Percentiles rank a stretch among this genome's conserved stretches.
These are phyloP conservation scores for Cystobasidium slooffiae DNA, from an alignment of 1,284 basidiomycete genomes.

Conservation along the genomic window DNA sequence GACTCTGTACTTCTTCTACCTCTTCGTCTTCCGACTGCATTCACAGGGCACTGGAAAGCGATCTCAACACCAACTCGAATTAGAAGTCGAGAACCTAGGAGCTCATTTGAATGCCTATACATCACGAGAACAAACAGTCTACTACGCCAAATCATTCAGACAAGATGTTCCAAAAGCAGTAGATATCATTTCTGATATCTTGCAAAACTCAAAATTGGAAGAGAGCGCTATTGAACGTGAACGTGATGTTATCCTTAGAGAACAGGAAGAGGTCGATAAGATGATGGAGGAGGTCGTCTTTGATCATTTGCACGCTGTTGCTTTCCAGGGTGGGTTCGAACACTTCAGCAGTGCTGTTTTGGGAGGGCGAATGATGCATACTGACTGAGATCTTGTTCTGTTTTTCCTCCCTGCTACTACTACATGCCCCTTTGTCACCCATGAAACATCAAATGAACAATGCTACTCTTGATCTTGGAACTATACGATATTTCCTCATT, in stretches of 20 bases:
- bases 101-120: slow-evolving; percentile 99
- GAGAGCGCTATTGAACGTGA: slow-evolving; percentile 87
- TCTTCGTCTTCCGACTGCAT: background rate
- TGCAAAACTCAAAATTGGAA: slow-evolving; percentile 97
- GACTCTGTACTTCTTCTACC: background rate
- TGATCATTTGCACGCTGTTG: slow-evolving; percentile 94
- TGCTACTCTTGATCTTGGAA: background rate
- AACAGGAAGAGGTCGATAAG: slow-evolving; percentile 99
- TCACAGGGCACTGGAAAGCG: slow-evolving; percentile 85
- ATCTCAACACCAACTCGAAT: slow-evolving; percentile 87
- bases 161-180: slow-evolving; percentile 91
- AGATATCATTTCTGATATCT: slow-evolving; percentile 97
- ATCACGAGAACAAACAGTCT: slow-evolving; percentile 97
- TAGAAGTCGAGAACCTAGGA: slow-evolving; percentile 98
- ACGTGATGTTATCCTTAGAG: slow-evolving; percentile 93
- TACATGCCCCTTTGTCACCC: background rate
- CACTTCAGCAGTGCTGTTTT: too few relatives aligned
- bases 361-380: too few relatives aligned
- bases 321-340: slow-evolving; percentile 77
- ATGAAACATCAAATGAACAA: background rate
- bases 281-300: slow-evolving; percentile 98
- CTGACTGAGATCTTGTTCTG: too few relatives aligned
- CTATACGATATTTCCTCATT: background rate
- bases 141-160: slow-evolving; percentile 98
- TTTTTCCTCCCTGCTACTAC: too few relatives aligned